Base-by-base conservation (phyloP, 495 filamentous ascomycete species). In the Arthonia radiata region DNA sequence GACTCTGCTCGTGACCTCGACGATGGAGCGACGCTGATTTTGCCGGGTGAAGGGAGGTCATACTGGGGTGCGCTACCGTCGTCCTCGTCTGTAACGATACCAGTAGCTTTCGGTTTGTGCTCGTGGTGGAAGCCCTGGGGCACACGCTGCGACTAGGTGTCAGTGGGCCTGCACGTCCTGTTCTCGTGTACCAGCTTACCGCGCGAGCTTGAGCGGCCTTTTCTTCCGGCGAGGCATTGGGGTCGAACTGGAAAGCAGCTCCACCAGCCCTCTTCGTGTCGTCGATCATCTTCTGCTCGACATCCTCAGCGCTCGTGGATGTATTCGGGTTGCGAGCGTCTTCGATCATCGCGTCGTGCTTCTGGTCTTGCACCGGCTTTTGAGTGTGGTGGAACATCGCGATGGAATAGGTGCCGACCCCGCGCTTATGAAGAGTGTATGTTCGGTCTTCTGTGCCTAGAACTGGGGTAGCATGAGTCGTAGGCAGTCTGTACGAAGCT, bases 211-310 rank as follows among this genome's bases (percentile, higher is more conserved):
- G 71, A 14, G 72, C 72, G 25, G 62, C 68, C 53, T 94, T 94
- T 41, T 82, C 61, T 46, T 79, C 77, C 0, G 76, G 61, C 12
- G 61, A 68, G 15, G 82, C 81, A 54, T 92, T 43, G 2, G 86
- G 79, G 43, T 94, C 59, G 50, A 93, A 94, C 38, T 72, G 65
- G 44, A 71, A 80, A 28, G 78, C 83, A 5, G 67, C 54, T 3
- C 66, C 60, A 13, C 86, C 86, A 10, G 69, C 71, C 37, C 71
- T 68, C 39, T 58, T 64, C 36, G 70, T 71, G 43, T 92, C 72
- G 4, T 71, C 56, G 15, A 83, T 59, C 24, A 90, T 50, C 35
- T 61, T 59, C 32, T 61, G 51, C 43, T 90, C 65, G 13, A 71
- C 68, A 24, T 63, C 64, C 13, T 73, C 64, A 13, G 77, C 54